Evolutionary conservation across 768 basidiomycete species (phyloP), one percentile per base, ranked within the genome.

Genomic region (Tricholomella constricta): DNA sequence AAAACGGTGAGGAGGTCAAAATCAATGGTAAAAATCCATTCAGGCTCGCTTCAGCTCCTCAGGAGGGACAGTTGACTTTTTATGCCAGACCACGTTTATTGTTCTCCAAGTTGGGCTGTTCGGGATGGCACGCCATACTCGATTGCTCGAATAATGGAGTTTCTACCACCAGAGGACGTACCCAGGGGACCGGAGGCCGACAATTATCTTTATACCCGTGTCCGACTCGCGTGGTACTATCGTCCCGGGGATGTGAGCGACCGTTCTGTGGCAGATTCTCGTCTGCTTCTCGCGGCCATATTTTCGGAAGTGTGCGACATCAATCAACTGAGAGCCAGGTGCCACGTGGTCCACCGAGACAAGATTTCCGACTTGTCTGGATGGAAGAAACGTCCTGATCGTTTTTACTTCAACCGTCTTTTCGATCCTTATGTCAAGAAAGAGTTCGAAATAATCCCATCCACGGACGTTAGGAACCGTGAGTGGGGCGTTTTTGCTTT

Each of bases 371-470:
- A 98, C 74, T 76, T 97, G 32, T 83, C 90, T 65, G 88, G 86
- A 6, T 98, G 93, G 93, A 98, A 94, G 77, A 91, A 91, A 70
- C 81, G 86, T 38, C 88, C 91, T 2, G 96, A 99, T 71, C 84
- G 91, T 59, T 99, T 99, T 79, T 97, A 95, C 78, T 99, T 94
- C 79, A 86, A 86, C 63, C 86, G 90, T 63, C 79, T 98, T 25
- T 99, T 96, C 67, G 96, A 98, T 75, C 94, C 94, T 47, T 98
- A 96, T 72, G 92, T 98, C 73, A 94, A 96, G 77, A 91, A 91
- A 70, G 95, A 98, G 72, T 98, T 96, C 70, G 97, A 98, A 69
- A 89, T 98, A 61, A 87, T 99, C 48, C 86, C 89, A 55, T 83
- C 92, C 26, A 81, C 82, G 35, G 90, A 88, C 62, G 88, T 97